Evolutionary conservation across 352 stramenopile species (phyloP).

Genomic region (Thalassiosira sp.): DNA sequence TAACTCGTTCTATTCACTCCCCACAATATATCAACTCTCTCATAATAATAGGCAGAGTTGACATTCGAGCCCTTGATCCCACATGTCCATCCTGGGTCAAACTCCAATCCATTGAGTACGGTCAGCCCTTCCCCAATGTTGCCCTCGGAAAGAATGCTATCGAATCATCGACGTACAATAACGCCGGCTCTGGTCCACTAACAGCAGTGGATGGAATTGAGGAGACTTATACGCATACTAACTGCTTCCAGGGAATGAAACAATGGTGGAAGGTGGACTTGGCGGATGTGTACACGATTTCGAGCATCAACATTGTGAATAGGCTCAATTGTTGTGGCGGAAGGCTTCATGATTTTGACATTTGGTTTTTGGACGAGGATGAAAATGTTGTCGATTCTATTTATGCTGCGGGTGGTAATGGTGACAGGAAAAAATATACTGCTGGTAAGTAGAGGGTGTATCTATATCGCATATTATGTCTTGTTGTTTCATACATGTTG

Average conservation of each 20-base stretch:
- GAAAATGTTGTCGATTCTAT: background rate
- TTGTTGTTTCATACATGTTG: background rate
- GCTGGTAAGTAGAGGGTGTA: background rate
- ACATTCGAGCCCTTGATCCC: slow-evolving; percentile 24
- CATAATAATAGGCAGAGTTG: slow-evolving; percentile 8
- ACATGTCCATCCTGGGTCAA: slow-evolving; percentile 39
- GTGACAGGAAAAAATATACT: background rate
- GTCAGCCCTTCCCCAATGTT: slow-evolving; percentile 14
- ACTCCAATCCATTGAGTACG: slow-evolving; percentile 35
- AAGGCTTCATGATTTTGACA: slow-evolving; percentile 1
- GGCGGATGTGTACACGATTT: slow-evolving; percentile 20
- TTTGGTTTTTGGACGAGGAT: slow-evolving; percentile 22
- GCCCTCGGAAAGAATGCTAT: slow-evolving; percentile 10
- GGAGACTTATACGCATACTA: slow-evolving; percentile 9
- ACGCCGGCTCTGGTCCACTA: background rate
- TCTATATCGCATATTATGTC: background rate
- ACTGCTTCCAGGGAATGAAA: background rate
- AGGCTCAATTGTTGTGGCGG: slow-evolving; percentile 32
- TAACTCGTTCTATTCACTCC: background rate
- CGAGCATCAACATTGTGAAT: slow-evolving; percentile 22
- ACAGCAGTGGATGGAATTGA: background rate
- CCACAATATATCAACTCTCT: background rate
- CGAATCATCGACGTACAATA: slow-evolving; percentile 22
- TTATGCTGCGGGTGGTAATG: background rate
- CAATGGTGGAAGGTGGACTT: slow-evolving; percentile 23